A percentile compares a stretch with the other conserved stretches of the same genome.
These are phyloP conservation scores for Debaryomyces maramus DNA, from an alignment of 805 yeast genomes.

Conservation along the genomic window DNA sequence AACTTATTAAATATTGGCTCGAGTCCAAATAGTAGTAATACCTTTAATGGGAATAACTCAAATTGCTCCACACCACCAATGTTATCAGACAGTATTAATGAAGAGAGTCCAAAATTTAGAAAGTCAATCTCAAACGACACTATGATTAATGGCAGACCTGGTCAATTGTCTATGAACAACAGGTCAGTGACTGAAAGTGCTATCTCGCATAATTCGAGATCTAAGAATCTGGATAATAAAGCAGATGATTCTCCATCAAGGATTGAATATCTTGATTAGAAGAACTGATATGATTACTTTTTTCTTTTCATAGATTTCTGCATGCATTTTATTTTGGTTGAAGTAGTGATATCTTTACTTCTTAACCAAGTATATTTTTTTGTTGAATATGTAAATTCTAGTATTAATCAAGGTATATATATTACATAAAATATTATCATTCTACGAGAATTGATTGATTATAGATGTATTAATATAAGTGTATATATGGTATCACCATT, in stretches of 20 bases:
- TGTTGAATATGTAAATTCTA: too few relatives aligned
- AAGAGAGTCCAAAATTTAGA: constrained; percentile 21
- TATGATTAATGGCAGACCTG: constrained; percentile 24
- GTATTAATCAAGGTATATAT: not conserved
- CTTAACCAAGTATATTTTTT: too few relatives aligned
- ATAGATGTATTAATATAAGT: too few relatives aligned
- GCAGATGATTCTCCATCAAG: constrained; percentile 15
- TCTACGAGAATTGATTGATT: not conserved
- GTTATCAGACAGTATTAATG: constrained; percentile 12
- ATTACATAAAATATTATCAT: not conserved
- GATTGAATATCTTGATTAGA: constrained; percentile 16
- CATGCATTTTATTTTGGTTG: too few relatives aligned
- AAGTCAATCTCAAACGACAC: constrained; percentile 34
- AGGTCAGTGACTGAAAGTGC: constrained; percentile 39
- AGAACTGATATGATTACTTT: too few relatives aligned
- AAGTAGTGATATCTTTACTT: too few relatives aligned
- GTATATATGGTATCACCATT: too few relatives aligned
- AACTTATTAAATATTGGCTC: constrained; percentile 16
- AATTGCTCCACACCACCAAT: constrained; percentile 17
- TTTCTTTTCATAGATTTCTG: too few relatives aligned
- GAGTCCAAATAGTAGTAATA: constrained; percentile 13
- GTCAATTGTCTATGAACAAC: constrained; percentile 27
- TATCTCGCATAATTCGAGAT: constrained; percentile 13
- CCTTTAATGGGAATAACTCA: constrained; percentile 8
- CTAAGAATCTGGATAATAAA: too few relatives aligned